Conservation (phyloP, 83 land plant genomes). For the Isoetes engelmannii region DNA sequence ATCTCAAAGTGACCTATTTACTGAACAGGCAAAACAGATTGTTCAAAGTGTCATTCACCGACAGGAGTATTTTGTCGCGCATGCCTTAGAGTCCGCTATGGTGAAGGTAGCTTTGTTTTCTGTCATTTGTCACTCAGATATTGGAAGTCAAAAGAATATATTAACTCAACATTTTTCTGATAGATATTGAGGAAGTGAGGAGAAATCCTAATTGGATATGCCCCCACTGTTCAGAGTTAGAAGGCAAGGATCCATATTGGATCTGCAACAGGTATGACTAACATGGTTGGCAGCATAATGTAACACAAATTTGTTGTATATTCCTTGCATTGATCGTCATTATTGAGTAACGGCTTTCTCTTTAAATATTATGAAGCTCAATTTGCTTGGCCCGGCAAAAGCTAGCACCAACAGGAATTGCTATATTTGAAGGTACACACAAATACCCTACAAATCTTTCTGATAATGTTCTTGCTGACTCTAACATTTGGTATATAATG, state of each 20-base stretch:
- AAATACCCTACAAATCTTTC: not conserved
- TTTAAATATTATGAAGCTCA: slow-evolving; percentile 23
- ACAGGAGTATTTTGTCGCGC: slow-evolving; percentile 52
- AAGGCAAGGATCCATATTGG: slow-evolving; percentile 47
- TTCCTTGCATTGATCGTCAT: not conserved
- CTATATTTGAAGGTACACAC: slow-evolving; percentile 38
- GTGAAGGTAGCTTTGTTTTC: slow-evolving; percentile 40
- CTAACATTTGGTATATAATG: not conserved
- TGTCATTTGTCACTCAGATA: not conserved
- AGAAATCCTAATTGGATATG: slow-evolving; percentile 45
- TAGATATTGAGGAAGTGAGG: slow-evolving; percentile 51
- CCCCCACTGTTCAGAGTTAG: slow-evolving; percentile 49
- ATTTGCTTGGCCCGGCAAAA: slow-evolving; percentile 41
- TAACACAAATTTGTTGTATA: not conserved
- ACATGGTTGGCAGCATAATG: not conserved
- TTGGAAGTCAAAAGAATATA: not conserved
- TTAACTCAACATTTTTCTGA: not conserved
- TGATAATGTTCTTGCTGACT: not conserved
- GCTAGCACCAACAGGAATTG: slow-evolving; percentile 50
- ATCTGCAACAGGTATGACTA: slow-evolving; percentile 51
- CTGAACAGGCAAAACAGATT: slow-evolving; percentile 48
- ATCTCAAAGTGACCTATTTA: not conserved
- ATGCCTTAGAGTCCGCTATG: slow-evolving; percentile 53
- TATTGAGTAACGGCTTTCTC: not conserved
- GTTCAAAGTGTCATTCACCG: slow-evolving; percentile 51